A percentile compares a stretch with the other conserved stretches of the same genome.
These are phyloP conservation scores for Trametes versicolor DNA, from an alignment of 1,284 basidiomycete genomes.

Conservation along the genomic window DNA sequence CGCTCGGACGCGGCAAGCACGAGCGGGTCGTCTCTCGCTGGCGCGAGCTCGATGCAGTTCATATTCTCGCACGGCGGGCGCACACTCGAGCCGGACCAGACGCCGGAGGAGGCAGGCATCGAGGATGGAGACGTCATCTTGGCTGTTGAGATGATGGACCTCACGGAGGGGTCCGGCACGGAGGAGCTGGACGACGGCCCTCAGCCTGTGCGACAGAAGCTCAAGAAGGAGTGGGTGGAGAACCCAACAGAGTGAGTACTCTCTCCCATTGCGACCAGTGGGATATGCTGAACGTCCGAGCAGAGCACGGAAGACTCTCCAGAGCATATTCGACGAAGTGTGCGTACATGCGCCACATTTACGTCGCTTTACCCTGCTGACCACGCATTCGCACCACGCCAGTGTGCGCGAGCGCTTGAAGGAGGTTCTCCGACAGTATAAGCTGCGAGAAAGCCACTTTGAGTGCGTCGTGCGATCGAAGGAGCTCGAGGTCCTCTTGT, in stretches of 20 bases:
- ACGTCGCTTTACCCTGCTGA: constrained; percentile 13
- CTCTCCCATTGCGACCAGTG: not conserved
- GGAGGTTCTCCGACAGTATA: constrained; percentile 83
- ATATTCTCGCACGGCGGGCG: constrained; percentile 84
- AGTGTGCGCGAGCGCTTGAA: constrained; percentile 86
- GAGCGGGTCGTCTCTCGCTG: constrained; percentile 39
- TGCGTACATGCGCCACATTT: constrained; percentile 49
- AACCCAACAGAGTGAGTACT: constrained; percentile 72
- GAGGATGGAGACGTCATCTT: constrained; percentile 87
- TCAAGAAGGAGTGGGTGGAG: constrained; percentile 82
- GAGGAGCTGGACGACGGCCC: constrained; percentile 74
- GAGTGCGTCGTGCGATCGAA: constrained; percentile 89
- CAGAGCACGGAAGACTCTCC: constrained; percentile 76
- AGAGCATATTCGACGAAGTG: constrained; percentile 85
- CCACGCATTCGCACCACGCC: constrained; percentile 6
- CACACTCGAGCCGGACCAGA: constrained; percentile 76
- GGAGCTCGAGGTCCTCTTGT: constrained; percentile 84
- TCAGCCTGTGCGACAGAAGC: constrained; percentile 67
- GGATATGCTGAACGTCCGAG: constrained; percentile 13
- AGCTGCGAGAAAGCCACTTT: constrained; percentile 87
- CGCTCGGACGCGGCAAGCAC: constrained; percentile 54
- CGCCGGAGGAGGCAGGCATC: constrained; percentile 85
- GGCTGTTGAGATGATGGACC: constrained; percentile 87
- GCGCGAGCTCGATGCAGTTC: constrained; percentile 62
- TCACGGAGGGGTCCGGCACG: constrained; percentile 71